Evolutionary conservation across 2,329 filamentous ascomycete genomes (phyloP).

Genomic region (Atkinsonella hypoxylon): DNA sequence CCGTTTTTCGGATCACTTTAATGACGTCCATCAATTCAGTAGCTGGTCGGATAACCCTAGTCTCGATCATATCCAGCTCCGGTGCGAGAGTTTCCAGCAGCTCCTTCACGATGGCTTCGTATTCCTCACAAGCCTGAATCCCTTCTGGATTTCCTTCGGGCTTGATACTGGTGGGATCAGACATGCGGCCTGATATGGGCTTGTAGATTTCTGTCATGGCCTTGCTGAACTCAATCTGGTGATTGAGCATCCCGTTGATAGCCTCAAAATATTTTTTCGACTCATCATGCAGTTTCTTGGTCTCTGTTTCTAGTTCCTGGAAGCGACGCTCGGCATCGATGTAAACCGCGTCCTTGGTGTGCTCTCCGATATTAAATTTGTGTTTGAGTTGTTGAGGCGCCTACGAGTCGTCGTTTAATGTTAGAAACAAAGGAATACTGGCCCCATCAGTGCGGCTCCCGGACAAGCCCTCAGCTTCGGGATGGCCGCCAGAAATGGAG

Average conservation of each 20-base stretch:
- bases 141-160: slow-evolving; percentile 84
- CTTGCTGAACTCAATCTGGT: slow-evolving; percentile 97
- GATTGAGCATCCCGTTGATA: slow-evolving; percentile 93
- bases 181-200: slow-evolving; percentile 90
- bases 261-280: slow-evolving; percentile 95
- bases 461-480: not conserved
- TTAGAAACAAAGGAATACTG: not conserved
- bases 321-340: slow-evolving; percentile 90
- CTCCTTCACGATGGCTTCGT: slow-evolving; percentile 81
- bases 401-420: slow-evolving; percentile 24
- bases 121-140: slow-evolving; percentile 91
- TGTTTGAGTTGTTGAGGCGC: slow-evolving; percentile 85
- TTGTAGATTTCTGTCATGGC: slow-evolving; percentile 96
- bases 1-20: slow-evolving; percentile 85
- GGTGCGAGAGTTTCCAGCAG: slow-evolving; percentile 79
- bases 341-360: slow-evolving; percentile 91
- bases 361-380: slow-evolving; percentile 90
- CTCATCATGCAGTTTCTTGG: slow-evolving; percentile 93
- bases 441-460: not conserved
- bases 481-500: slow-evolving; percentile 4
- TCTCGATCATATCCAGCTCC: slow-evolving; percentile 96
- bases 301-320: slow-evolving; percentile 86
- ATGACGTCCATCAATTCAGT: slow-evolving; percentile 90
- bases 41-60: slow-evolving; percentile 78
- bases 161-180: slow-evolving; percentile 74